Percentiles rank a stretch among this genome's conserved stretches.
Evolutionary conservation across 495 filamentous ascomycete species (phyloP).

Genomic region (Rostrohypoxylon terebratum): DNA sequence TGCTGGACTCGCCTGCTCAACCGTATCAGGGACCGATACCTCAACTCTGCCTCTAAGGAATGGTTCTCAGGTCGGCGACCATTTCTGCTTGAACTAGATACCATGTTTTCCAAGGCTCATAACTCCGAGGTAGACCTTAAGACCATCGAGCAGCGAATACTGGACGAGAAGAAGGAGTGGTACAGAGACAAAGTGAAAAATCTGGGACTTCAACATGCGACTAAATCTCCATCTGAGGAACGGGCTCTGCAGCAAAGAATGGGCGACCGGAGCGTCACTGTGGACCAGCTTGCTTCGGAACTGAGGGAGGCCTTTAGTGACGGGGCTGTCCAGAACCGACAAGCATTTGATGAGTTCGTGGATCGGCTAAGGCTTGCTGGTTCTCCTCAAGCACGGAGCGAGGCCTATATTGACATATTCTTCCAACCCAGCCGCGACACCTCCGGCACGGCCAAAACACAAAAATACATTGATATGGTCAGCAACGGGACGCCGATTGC

Average conservation of each 20-base stretch:
- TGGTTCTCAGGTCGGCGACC: constrained; percentile 57
- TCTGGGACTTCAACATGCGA: constrained; percentile 47
- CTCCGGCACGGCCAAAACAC: constrained; percentile 35
- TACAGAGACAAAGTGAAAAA: constrained; percentile 54
- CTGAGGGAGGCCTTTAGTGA: constrained; percentile 44
- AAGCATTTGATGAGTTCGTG: constrained; percentile 46
- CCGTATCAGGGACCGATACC: constrained; percentile 52
- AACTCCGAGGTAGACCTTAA: constrained; percentile 52
- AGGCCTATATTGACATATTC: constrained; percentile 53
- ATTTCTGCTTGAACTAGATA: constrained; percentile 57
- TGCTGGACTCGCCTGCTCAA: constrained; percentile 56
- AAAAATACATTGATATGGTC: constrained; percentile 59
- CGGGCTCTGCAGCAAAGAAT: constrained; percentile 43
- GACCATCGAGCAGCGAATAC: constrained; percentile 55
- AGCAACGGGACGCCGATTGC: constrained; percentile 49
- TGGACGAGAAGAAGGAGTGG: constrained; percentile 58
- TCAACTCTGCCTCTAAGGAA: constrained; percentile 51
- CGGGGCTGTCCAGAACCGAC: constrained; percentile 39
- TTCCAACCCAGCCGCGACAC: constrained; percentile 46
- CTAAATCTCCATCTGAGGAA: constrained; percentile 40
- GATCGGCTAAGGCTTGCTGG: constrained; percentile 41
- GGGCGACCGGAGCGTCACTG: constrained; percentile 42
- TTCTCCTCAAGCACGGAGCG: constrained; percentile 40
- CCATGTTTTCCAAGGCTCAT: constrained; percentile 54
- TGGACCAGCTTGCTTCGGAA: constrained; percentile 46